Evolutionary conservation across 2,329 filamentous ascomycete species (phyloP).

Genomic region (Colletotrichum neosansevieriae): DNA sequence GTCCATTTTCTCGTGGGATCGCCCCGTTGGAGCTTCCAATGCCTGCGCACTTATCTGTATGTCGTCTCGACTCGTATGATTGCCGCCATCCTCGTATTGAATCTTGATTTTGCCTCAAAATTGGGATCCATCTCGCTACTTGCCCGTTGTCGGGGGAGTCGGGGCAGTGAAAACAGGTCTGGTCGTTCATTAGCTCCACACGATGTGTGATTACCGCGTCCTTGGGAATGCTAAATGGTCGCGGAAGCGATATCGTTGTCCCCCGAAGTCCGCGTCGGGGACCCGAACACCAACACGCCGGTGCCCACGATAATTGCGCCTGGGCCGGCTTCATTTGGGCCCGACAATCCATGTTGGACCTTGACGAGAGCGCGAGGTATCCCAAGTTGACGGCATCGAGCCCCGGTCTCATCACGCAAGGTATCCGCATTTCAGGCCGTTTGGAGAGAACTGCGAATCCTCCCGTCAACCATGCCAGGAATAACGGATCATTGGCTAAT

Average conservation of each 20-base stretch:
- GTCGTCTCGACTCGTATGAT: constrained; percentile 21
- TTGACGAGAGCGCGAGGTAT: constrained; percentile 1
- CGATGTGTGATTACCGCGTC: constrained; percentile 31
- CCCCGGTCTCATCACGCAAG: constrained; percentile 6
- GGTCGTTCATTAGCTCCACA: constrained; percentile 15
- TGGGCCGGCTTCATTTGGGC: constrained; percentile 14
- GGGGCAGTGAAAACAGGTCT: constrained; percentile 4
- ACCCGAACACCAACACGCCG: constrained; percentile 20
- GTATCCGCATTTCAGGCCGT: constrained; percentile 7
- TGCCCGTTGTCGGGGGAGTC: constrained; percentile 8
- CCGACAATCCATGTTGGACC: constrained; percentile 8
- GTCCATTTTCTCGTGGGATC: not conserved
- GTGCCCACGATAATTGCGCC: not conserved
- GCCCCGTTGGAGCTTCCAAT: not conserved
- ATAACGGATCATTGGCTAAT: constrained; percentile 4
- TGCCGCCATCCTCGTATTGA: constrained; percentile 1
- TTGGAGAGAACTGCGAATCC: not conserved
- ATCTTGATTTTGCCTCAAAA: not conserved
- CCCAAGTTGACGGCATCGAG: not conserved
- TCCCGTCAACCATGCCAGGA: constrained; percentile 6
- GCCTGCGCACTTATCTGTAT: not conserved
- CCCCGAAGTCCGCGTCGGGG: constrained; percentile 24
- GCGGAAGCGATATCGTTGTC: constrained; percentile 31
- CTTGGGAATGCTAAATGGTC: constrained; percentile 19
- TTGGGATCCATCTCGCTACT: constrained; percentile 2